A percentile compares a stretch with the other conserved stretches of the same genome.
phyloP scores from a whole-genome alignment of 495 filamentous ascomycete species.

The Emericellopsis terricola region DNA sequence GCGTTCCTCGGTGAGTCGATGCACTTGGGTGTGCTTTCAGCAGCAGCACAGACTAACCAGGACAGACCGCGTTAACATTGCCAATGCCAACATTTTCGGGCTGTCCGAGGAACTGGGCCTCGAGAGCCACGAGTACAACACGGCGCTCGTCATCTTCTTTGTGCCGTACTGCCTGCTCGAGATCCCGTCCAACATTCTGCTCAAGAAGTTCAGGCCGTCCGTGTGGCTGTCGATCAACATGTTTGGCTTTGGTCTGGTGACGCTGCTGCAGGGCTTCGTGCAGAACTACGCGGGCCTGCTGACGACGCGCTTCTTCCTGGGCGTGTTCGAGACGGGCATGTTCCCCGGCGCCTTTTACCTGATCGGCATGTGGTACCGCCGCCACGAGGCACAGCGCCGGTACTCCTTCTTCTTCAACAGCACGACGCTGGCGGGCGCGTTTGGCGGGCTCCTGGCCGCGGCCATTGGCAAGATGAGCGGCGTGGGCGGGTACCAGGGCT shows the following conservation, averaged over 20 bases:
- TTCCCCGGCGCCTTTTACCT: constrained; percentile 41
- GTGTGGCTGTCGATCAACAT: constrained; percentile 72
- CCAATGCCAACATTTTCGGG: constrained; percentile 44
- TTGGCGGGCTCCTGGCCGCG: constrained; percentile 66
- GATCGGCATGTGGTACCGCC: constrained; percentile 69
- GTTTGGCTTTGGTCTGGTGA: constrained; percentile 65
- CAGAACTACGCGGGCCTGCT: constrained; percentile 63
- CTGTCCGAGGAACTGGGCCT: constrained; percentile 48
- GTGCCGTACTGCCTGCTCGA: constrained; percentile 77
- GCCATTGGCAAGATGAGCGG: constrained; percentile 72
- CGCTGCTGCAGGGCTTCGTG: constrained; percentile 63
- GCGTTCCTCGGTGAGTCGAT: constrained; percentile 41
- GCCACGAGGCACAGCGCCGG: constrained; percentile 70
- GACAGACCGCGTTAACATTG: constrained; percentile 53
- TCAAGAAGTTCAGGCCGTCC: constrained; percentile 66
- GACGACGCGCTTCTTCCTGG: constrained; percentile 71
- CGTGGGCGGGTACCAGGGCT: constrained; percentile 53
- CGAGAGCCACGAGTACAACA: constrained; percentile 48
- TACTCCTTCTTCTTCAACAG: constrained; percentile 79
- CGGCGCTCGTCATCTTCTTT: constrained; percentile 76
- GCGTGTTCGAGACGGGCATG: constrained; percentile 77
- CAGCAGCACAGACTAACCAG: too few relatives aligned
- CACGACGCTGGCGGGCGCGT: constrained; percentile 73
- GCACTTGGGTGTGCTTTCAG: too few relatives aligned
- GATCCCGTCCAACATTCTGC: constrained; percentile 76